phyloP scores from a whole-genome alignment of 306 rosid genomes.

The Prunus padus region DNA sequence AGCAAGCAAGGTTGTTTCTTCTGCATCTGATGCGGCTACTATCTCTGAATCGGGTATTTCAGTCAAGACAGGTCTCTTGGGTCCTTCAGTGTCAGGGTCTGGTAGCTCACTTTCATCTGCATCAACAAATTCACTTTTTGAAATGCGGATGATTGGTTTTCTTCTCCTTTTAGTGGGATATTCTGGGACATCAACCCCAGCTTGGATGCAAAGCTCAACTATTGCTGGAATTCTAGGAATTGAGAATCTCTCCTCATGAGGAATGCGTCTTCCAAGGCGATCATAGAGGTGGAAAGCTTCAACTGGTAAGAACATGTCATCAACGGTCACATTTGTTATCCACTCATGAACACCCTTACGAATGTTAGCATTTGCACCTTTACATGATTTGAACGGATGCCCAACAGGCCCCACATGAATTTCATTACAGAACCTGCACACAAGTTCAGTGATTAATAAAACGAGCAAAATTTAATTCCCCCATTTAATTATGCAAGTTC shows the following conservation, averaged over 20 bases:
- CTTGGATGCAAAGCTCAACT: slow-evolving; percentile 92
- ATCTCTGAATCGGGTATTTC: slow-evolving; percentile 66
- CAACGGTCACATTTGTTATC: slow-evolving; percentile 57
- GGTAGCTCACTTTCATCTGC: slow-evolving; percentile 96
- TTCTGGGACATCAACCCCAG: slow-evolving; percentile 76
- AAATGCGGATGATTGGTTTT: slow-evolving; percentile 76
- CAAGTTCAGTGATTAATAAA: neutral
- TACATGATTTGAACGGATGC: slow-evolving; percentile 92
- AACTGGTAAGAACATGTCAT: slow-evolving; percentile 70
- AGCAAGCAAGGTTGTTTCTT: slow-evolving; percentile 49
- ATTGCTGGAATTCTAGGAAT: slow-evolving; percentile 86
- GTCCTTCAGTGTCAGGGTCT: slow-evolving; percentile 46
- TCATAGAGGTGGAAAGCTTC: slow-evolving; percentile 86
- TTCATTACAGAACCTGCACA: slow-evolving; percentile 85
- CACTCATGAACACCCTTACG: slow-evolving; percentile 81
- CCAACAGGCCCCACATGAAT: slow-evolving; percentile 90
- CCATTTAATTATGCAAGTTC: neutral
- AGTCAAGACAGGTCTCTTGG: slow-evolving; percentile 42
- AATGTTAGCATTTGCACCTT: slow-evolving; percentile 52
- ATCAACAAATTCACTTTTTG: slow-evolving; percentile 73
- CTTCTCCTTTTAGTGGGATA: slow-evolving; percentile 84
- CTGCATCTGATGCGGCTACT: slow-evolving; percentile 46
- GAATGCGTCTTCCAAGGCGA: slow-evolving; percentile 72
- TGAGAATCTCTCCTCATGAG: slow-evolving; percentile 71
- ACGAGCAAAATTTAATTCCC: neutral